A percentile compares a stretch with the other conserved stretches of the same genome.
Evolutionary conservation across 495 filamentous ascomycete genomes (phyloP).

Genomic region (Penicillium lagena): DNA sequence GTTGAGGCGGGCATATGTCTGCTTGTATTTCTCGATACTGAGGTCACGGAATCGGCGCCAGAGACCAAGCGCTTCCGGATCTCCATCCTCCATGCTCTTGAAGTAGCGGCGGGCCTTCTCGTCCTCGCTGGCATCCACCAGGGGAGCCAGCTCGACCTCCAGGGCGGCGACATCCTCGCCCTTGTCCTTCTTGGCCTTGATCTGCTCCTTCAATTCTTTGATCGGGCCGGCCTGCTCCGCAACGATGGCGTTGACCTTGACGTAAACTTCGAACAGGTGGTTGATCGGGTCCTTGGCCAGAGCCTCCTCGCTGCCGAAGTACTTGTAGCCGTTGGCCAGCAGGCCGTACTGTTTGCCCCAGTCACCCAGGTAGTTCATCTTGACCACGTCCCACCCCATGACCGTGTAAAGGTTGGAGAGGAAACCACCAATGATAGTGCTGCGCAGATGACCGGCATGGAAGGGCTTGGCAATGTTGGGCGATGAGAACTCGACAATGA

Average conservation of each 20-base stretch:
- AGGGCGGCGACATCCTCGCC: conserved; percentile 37
- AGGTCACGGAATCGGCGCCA: conserved; percentile 89
- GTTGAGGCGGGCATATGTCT: conserved; percentile 78
- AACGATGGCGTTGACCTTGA: conserved; percentile 53
- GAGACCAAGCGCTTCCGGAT: conserved; percentile 65
- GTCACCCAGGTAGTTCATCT: conserved; percentile 72
- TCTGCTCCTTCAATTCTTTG: conserved; percentile 48
- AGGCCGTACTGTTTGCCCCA: conserved; percentile 75
- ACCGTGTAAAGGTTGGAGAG: conserved; percentile 61
- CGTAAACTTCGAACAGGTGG: conserved; percentile 65
- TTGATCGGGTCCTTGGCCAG: conserved; percentile 57
- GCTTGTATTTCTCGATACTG: conserved; percentile 78
- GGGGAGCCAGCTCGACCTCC: conserved; percentile 43
- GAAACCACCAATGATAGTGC: conserved; percentile 72
- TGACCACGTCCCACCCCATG: conserved; percentile 65
- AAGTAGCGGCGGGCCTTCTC: conserved; percentile 74
- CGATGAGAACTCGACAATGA: conserved; percentile 67
- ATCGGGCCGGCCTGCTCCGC: conserved; percentile 48
- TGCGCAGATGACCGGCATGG: conserved; percentile 65
- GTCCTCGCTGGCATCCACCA: conserved; percentile 53
- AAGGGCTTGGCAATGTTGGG: conserved; percentile 76
- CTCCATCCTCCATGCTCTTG: conserved; percentile 82
- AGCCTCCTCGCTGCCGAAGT: conserved; percentile 57
- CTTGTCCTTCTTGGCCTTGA: conserved; percentile 47
- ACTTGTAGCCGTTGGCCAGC: conserved; percentile 60